These are phyloP conservation scores for Irpex lacteus DNA, from an alignment of 1,284 basidiomycete genomes.

Conservation along the genomic window DNA sequence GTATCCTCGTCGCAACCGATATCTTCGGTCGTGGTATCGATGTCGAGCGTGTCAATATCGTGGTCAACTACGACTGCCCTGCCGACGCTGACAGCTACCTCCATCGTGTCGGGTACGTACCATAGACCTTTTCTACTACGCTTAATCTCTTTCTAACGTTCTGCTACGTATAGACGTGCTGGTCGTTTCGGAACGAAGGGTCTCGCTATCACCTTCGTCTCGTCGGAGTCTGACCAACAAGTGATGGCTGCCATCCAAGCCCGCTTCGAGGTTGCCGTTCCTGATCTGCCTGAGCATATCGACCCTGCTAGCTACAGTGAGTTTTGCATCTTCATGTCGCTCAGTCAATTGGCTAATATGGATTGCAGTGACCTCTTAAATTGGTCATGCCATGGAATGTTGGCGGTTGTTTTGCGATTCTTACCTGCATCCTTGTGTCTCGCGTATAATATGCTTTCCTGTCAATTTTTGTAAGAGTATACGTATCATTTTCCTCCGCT, in stretches of 20 bases:
- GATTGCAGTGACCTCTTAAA: constrained; percentile 38
- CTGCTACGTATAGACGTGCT: constrained; percentile 69
- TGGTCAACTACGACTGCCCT: constrained; percentile 95
- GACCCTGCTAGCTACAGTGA: constrained; percentile 86
- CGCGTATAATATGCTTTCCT: constrained; percentile 10
- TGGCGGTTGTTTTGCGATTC: constrained; percentile 4
- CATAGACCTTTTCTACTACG: neutral
- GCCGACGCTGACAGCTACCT: constrained; percentile 97
- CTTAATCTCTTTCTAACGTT: neutral
- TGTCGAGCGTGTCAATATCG: constrained; percentile 97
- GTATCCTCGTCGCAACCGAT: constrained; percentile 96
- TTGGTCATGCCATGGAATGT: neutral
- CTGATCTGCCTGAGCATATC: constrained; percentile 90
- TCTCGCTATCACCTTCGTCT: constrained; percentile 97
- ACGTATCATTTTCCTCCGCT: neutral
- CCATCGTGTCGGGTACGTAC: constrained; percentile 89
- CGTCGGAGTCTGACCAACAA: constrained; percentile 88
- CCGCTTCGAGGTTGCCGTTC: constrained; percentile 90
- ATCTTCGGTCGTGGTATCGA: constrained; percentile 98
- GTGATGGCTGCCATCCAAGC: constrained; percentile 92
- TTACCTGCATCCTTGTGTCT: constrained; percentile 4
- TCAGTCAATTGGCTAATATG: neutral
- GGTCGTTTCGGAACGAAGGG: constrained; percentile 99
- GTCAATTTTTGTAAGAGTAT: constrained; percentile 14
- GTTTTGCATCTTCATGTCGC: constrained; percentile 29